phyloP scores from a whole-genome alignment of 179 eudicot genomes.

The Dionaea muscipula region DNA sequence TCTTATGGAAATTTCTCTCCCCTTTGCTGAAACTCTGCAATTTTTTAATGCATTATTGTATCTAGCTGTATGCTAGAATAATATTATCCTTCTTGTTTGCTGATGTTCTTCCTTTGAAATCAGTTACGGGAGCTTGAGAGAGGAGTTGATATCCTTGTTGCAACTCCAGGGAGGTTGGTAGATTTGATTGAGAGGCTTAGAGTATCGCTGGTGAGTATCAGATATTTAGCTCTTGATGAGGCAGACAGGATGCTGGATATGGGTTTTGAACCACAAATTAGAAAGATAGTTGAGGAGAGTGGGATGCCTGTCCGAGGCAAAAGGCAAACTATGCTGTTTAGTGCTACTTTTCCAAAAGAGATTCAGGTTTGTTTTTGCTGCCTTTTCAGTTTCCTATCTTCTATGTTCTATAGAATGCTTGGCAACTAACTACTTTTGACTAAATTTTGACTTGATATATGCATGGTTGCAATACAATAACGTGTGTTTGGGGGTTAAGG shows the following conservation, averaged over 20 bases:
- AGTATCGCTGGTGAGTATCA: conserved; percentile 62
- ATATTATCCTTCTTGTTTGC: not conserved
- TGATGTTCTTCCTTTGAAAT: conserved; percentile 6
- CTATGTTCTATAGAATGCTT: not conserved
- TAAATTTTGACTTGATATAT: not conserved
- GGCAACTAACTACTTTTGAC: not conserved
- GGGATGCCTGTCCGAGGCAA: conserved; percentile 77
- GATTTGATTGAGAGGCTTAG: conserved; percentile 88
- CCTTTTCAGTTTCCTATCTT: not conserved
- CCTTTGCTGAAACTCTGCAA: too few relatives aligned
- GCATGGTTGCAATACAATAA: too few relatives aligned
- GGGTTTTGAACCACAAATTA: conserved; percentile 92
- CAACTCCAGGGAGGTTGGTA: conserved; percentile 91
- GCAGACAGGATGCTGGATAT: conserved; percentile 90
- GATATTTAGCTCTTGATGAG: conserved; percentile 77
- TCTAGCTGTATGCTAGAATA: too few relatives aligned
- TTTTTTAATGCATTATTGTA: too few relatives aligned
- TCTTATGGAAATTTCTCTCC: too few relatives aligned
- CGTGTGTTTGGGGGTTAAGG: too few relatives aligned
- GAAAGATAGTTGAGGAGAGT: conserved; percentile 80
- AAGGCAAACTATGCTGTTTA: conserved; percentile 85
- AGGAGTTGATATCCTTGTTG: conserved; percentile 96
- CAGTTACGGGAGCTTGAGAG: conserved; percentile 90
- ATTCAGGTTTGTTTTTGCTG: conserved; percentile 52
- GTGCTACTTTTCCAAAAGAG: conserved; percentile 94